Percentiles rank a stretch among this genome's conserved stretches.
These are phyloP conservation scores for Colletotrichum lupini DNA, from an alignment of 2,329 filamentous ascomycete species.

Conservation along the genomic window DNA sequence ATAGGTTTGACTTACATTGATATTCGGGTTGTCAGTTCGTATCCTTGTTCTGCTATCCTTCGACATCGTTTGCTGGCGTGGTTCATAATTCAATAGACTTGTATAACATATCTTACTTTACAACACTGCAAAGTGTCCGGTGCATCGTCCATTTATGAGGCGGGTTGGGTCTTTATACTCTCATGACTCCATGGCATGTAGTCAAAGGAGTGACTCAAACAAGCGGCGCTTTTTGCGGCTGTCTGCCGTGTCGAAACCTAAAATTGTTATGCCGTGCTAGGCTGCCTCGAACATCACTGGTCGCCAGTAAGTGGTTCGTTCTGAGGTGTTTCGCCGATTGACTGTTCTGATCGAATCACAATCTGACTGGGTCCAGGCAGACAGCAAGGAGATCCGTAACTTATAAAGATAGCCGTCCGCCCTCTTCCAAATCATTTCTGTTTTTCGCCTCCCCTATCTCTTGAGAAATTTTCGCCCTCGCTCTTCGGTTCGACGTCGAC, in stretches of 20 bases:
- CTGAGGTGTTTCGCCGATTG: neutral
- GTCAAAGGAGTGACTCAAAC: neutral
- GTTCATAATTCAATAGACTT: neutral
- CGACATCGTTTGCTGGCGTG: neutral
- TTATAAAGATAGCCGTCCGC: neutral
- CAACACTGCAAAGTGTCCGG: neutral
- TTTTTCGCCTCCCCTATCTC: no score
- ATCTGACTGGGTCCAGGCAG: neutral
- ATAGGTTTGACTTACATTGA: no score
- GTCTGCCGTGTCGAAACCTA: neutral
- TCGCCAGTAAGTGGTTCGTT: neutral
- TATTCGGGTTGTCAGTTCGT: no score
- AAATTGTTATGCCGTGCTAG: neutral
- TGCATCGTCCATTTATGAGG: neutral
- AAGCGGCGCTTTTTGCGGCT: neutral
- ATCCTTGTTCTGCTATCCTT: no score
- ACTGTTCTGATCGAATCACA: neutral
- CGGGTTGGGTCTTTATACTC: neutral
- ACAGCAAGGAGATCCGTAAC: neutral
- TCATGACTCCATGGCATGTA: neutral
- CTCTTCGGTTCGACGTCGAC: no score
- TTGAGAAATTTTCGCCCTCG: no score
- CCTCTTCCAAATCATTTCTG: no score
- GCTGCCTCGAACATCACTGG: neutral
- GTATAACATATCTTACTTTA: neutral